Evolutionary conservation across 225 moss, liverwort and hornwort genomes (phyloP).

Genomic region (Ulota crispa): DNA sequence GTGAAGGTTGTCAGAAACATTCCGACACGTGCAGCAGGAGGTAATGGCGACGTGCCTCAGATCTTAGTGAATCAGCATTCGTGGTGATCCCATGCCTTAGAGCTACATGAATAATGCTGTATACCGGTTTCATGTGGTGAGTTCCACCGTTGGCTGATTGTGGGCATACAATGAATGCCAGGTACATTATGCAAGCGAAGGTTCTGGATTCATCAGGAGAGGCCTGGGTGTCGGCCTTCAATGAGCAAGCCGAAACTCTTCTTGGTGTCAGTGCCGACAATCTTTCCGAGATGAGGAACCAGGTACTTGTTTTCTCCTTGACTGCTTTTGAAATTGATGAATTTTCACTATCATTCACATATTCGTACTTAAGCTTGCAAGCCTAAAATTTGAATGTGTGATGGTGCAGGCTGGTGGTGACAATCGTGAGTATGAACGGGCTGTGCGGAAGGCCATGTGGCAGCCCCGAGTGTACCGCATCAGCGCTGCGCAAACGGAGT

Average conservation of each 20-base stretch:
- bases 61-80: neutral
- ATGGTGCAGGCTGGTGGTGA: slow-evolving; percentile 52
- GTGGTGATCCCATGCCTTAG: neutral
- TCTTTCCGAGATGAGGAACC: slow-evolving; percentile 45
- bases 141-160: neutral
- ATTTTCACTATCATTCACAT: fast-evolving
- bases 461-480: slow-evolving; percentile 64
- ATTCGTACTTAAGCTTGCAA: fast-evolving
- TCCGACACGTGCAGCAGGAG: slow-evolving; percentile 67
- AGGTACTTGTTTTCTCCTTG: slow-evolving; percentile 23
- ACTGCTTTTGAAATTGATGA: no score
- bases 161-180: neutral
- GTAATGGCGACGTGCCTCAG: neutral
- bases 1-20: slow-evolving; percentile 81
- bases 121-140: neutral
- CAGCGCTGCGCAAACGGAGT: slow-evolving; percentile 72
- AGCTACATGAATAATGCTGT: no score
- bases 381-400: neutral
- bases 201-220: slow-evolving; percentile 77
- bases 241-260: slow-evolving; percentile 80
- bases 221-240: slow-evolving; percentile 88
- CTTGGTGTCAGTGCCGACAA: slow-evolving; percentile 51
- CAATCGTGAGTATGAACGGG: slow-evolving; percentile 41
- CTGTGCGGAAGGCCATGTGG: slow-evolving; percentile 79
- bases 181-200: slow-evolving; percentile 87